Evolutionary conservation across 2,329 filamentous ascomycete genomes (phyloP).

Genomic region (Metarhizium brunneum): DNA sequence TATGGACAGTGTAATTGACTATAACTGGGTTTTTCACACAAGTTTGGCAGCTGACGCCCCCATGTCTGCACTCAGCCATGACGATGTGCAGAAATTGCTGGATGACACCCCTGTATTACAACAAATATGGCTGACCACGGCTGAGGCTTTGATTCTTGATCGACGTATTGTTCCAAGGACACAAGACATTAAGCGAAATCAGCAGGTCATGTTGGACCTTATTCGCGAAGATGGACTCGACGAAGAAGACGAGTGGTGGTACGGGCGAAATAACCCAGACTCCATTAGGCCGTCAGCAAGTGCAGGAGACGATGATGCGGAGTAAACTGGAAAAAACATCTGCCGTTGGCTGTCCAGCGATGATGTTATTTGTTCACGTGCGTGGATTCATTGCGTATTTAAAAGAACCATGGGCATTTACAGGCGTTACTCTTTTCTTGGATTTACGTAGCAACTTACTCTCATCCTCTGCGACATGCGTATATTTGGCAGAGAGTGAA

Average conservation of each 20-base stretch:
- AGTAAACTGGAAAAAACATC: constrained; percentile 13
- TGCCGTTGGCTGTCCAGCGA: neutral
- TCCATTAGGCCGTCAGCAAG: constrained; percentile 43
- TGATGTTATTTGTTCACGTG: neutral
- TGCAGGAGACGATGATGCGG: constrained; percentile 42
- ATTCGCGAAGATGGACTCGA: constrained; percentile 51
- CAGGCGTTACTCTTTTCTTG: constrained; percentile 4
- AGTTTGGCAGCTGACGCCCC: constrained; percentile 53
- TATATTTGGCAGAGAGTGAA: neutral
- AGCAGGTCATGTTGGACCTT: constrained; percentile 53
- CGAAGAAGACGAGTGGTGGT: constrained; percentile 55
- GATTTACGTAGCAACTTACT: neutral
- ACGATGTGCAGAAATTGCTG: constrained; percentile 41
- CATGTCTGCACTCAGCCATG: constrained; percentile 44
- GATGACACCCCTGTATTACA: constrained; percentile 48
- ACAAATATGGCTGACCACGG: constrained; percentile 53
- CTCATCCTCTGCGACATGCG: neutral
- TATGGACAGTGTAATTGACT: constrained; percentile 17
- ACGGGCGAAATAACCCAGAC: constrained; percentile 43
- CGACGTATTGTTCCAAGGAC: constrained; percentile 48
- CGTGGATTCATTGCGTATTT: neutral
- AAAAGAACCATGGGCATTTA: constrained; percentile 2
- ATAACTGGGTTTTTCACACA: constrained; percentile 45
- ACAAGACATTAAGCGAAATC: constrained; percentile 54
- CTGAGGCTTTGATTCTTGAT: constrained; percentile 52